Evolutionary conservation across 371 early-diverging fungal genomes (phyloP), one percentile per base, ranked within the genome.

Genomic region (Apophysomyces elegans): DNA sequence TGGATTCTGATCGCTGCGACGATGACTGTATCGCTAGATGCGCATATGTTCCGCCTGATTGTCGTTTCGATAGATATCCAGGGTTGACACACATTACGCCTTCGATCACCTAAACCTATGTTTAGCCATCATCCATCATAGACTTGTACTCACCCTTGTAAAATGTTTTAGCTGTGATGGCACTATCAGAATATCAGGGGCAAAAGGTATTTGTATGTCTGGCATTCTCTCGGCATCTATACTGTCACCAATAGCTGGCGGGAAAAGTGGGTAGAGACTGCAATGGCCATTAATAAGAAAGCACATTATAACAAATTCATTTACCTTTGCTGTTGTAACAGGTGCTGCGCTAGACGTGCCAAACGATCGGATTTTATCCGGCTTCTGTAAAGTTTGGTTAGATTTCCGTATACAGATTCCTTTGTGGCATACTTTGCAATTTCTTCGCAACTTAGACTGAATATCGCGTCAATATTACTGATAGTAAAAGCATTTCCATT

Each of bases 101-200:
- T 36, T 91, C 91, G 7, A 92, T 82, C 9, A 68, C 71, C 73
- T 83, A 64, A 12, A 41, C 39, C 5, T 37, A 37, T 41, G 13
- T 47, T n/a, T 36, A 44, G n/a, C 21, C 8, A 5, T 12, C 3
- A 4, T 11, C 1, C 16, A 43, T 16, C n/a, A 12, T 26, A 44
- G 9, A 21, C 0, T 1, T 1, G 16, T 12, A 13, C 44, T 72
- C 73, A 76, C 76, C 59, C 85, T 91, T 32, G 80, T 87, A 75
- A 89, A 88, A 59, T 83, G 85, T 65, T 81, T 83, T 18, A 96
- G 77, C 64, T 84, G 83, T 44, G 91, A 91, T 26, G 92, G 90
- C 26, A 90, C 45, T 41, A 97, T 82, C 43, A 97, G 68, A 1
- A 97, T 70, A 75, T 97, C 97, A 0, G 97, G 97, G 14, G 78